Percentiles rank a stretch among this genome's conserved stretches.
Evolutionary conservation across 2,329 filamentous ascomycete genomes (phyloP).

Genomic region (Arthroderma sp.): DNA sequence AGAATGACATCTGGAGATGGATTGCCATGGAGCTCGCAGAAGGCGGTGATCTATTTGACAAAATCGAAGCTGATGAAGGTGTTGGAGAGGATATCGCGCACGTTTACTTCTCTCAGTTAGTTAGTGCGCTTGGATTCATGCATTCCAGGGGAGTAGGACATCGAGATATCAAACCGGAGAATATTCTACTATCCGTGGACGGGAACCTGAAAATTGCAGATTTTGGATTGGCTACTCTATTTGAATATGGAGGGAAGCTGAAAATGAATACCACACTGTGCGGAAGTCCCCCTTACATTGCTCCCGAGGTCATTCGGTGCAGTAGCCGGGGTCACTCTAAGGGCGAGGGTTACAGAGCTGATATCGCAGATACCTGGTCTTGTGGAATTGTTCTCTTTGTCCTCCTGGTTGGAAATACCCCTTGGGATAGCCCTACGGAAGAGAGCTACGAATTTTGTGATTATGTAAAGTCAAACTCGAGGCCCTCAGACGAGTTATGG

Average conservation of each 20-base stretch:
- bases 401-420: conserved; percentile 86
- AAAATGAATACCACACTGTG: conserved; percentile 83
- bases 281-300: conserved; percentile 93
- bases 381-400: conserved; percentile 98
- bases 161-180: conserved; percentile 85
- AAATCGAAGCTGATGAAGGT: conserved; percentile 94
- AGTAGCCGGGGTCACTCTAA: conserved; percentile 39
- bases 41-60: conserved; percentile 95
- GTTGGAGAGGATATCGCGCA: conserved; percentile 93
- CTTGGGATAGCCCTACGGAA: conserved; percentile 85
- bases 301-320: conserved; percentile 67
- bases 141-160: conserved; percentile 93
- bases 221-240: conserved; percentile 90
- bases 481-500: conserved; percentile 78
- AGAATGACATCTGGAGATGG: conserved; percentile 83
- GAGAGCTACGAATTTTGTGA: conserved; percentile 85
- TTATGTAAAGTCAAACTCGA: conserved; percentile 67
- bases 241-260: conserved; percentile 71
- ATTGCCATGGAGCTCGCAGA: conserved; percentile 97
- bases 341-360: conserved; percentile 45
- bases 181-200: conserved; percentile 73
- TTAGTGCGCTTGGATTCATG: conserved; percentile 85
- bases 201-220: conserved; percentile 91
- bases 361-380: conserved; percentile 89
- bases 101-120: conserved; percentile 85